phyloP scores from a whole-genome alignment of 306 rosid species.

The Senna tora region DNA sequence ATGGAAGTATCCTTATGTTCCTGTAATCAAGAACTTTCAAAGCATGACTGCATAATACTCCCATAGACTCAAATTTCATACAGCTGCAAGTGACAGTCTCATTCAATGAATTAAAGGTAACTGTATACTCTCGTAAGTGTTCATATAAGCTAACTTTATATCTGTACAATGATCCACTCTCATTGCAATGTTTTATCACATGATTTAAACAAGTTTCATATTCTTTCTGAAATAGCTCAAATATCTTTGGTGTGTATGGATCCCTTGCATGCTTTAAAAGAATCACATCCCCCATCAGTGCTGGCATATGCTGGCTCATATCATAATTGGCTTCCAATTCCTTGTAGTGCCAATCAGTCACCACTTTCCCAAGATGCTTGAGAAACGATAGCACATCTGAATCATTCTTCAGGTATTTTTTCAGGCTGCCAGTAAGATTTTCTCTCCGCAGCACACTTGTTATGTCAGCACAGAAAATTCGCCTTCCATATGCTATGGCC shows the following conservation, averaged over 20 bases:
- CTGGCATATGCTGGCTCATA: conserved; percentile 51
- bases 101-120: conserved; percentile 48
- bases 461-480: conserved; percentile 59
- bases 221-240: conserved; percentile 59
- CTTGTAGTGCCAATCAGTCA: conserved; percentile 59
- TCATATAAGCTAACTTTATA: conserved; percentile 60
- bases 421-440: conserved; percentile 48
- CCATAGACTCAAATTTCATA: conserved; percentile 65
- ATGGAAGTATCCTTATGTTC: conserved; percentile 62
- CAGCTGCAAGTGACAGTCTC: conserved; percentile 61
- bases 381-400: conserved; percentile 46
- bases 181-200: conserved; percentile 47
- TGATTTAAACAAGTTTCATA: conserved; percentile 58
- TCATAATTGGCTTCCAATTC: conserved; percentile 63
- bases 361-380: conserved; percentile 56
- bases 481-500: conserved; percentile 54
- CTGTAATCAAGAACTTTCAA: conserved; percentile 63
- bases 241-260: conserved; percentile 57
- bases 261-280: conserved; percentile 59
- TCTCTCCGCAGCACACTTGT: conserved; percentile 38
- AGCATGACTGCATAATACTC: conserved; percentile 64
- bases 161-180: conserved; percentile 45
- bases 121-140: conserved; percentile 51
- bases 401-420: conserved; percentile 50
- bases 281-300: conserved; percentile 58